Conservation (phyloP, 75 land plant genomes). For the Cunninghamia lanceolata region DNA sequence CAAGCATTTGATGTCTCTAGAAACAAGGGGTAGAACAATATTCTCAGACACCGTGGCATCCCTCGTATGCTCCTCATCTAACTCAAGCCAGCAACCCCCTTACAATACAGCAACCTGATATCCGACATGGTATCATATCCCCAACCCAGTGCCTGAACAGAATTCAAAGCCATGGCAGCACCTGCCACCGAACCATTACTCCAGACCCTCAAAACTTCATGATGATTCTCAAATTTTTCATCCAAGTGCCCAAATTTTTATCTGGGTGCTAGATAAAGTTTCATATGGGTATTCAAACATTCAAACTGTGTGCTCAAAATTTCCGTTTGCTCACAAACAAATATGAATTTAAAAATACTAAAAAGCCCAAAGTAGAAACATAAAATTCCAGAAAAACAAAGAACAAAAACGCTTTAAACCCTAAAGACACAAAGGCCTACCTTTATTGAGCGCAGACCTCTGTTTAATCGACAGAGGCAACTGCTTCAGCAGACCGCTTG, state of each 20-base stretch:
- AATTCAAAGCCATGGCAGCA: constrained; percentile 28
- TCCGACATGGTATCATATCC: constrained; percentile 84
- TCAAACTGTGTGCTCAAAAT: neutral
- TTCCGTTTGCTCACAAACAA: neutral
- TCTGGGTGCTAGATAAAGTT: neutral
- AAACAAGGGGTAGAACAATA: constrained; percentile 32
- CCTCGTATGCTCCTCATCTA: constrained; percentile 41
- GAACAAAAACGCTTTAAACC: too few species aligned
- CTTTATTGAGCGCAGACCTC: too few species aligned
- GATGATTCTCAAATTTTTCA: neutral
- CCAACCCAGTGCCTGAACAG: constrained; percentile 74
- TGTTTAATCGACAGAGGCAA: too few species aligned
- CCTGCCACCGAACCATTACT: neutral
- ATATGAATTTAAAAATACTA: too few species aligned
- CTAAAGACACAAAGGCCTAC: too few species aligned
- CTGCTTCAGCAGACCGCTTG: too few species aligned
- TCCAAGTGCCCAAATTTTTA: neutral
- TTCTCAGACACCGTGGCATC: constrained; percentile 32
- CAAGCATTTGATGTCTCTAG: constrained; percentile 32
- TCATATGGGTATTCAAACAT: neutral
- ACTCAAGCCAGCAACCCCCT: constrained; percentile 50
- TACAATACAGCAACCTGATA: constrained; percentile 69
- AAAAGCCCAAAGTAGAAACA: too few species aligned
- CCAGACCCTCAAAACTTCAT: neutral
- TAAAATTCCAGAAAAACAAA: too few species aligned